Percentiles rank a stretch among this genome's conserved stretches.
phyloP scores from a whole-genome alignment of 352 stramenopile species.

The Phytopythium delawarense region DNA sequence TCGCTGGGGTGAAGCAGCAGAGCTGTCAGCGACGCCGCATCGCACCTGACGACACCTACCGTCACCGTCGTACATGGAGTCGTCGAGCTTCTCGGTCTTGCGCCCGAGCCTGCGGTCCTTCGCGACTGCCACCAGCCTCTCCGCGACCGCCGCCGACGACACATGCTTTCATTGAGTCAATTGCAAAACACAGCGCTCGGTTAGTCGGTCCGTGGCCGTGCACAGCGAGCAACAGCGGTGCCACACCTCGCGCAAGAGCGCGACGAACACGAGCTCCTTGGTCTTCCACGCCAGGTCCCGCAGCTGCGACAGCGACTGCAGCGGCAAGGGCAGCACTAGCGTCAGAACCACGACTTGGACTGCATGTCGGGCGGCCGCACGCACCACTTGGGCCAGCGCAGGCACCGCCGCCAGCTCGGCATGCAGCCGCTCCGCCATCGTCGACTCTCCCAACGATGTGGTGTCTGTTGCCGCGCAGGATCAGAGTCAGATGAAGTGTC shows the following conservation, averaged over 20 bases:
- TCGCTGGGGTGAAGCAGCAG: constrained; percentile 23
- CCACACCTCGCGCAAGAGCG: constrained; percentile 46
- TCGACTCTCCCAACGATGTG: not conserved
- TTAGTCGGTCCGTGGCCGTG: not conserved
- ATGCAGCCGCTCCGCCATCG: constrained; percentile 20
- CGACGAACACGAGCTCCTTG: constrained; percentile 37
- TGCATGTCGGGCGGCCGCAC: not conserved
- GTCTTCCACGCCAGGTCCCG: constrained; percentile 45
- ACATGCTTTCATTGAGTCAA: constrained; percentile 23
- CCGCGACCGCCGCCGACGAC: constrained; percentile 30
- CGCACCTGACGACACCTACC: no score
- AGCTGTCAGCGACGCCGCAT: not conserved
- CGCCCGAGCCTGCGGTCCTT: constrained; percentile 40
- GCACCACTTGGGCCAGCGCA: constrained; percentile 28
- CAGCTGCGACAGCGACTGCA: constrained; percentile 36
- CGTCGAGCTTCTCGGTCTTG: constrained; percentile 45
- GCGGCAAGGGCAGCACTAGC: not conserved
- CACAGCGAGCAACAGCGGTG: not conserved
- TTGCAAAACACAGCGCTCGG: not conserved
- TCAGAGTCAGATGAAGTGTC: not conserved
- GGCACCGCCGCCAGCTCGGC: constrained; percentile 29
- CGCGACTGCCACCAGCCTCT: constrained; percentile 24
- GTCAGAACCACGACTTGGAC: not conserved
- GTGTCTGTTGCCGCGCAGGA: not conserved
- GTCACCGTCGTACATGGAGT: constrained; percentile 9